A percentile compares a stretch with the other conserved stretches of the same genome.
phyloP scores from a whole-genome alignment of 306 rosid species.

The Psophocarpus tetragonolobus region DNA sequence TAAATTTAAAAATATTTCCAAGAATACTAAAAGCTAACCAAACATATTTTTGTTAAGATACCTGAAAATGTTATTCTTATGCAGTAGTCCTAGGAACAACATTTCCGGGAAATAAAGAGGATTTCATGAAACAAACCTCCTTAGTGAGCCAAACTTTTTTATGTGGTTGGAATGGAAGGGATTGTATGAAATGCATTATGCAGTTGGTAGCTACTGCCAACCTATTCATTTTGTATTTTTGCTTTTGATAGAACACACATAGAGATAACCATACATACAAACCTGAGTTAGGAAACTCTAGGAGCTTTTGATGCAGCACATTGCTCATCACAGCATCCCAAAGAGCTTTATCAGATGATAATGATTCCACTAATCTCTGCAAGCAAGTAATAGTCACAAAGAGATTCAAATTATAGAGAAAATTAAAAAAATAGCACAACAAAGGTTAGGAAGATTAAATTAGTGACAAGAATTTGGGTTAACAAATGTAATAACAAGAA shows the following conservation, averaged over 20 bases:
- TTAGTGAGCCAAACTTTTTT: background rate
- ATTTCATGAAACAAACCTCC: too few species aligned
- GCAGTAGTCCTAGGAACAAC: too few species aligned
- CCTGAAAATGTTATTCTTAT: too few species aligned
- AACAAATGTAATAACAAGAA: background rate
- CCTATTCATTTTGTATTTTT: background rate
- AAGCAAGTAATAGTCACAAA: constrained; percentile 18
- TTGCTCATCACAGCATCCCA: constrained; percentile 69
- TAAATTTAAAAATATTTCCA: too few species aligned
- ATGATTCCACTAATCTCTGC: constrained; percentile 69
- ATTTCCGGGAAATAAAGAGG: too few species aligned
- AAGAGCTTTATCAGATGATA: constrained; percentile 64
- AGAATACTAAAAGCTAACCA: too few species aligned
- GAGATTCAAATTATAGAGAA: constrained; percentile 12
- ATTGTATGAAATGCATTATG: background rate
- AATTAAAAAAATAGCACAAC: background rate
- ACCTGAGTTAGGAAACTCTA: constrained; percentile 53
- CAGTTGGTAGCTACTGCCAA: background rate
- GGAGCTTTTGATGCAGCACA: constrained; percentile 47
- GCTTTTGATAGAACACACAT: background rate
- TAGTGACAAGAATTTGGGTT: background rate
- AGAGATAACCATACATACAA: background rate
- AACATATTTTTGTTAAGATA: too few species aligned
- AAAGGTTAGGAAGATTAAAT: background rate
- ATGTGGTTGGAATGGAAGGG: background rate